These are phyloP conservation scores for Haplosporangium gracile DNA, from an alignment of 192 early-diverging fungal genomes.

Conservation along the genomic window DNA sequence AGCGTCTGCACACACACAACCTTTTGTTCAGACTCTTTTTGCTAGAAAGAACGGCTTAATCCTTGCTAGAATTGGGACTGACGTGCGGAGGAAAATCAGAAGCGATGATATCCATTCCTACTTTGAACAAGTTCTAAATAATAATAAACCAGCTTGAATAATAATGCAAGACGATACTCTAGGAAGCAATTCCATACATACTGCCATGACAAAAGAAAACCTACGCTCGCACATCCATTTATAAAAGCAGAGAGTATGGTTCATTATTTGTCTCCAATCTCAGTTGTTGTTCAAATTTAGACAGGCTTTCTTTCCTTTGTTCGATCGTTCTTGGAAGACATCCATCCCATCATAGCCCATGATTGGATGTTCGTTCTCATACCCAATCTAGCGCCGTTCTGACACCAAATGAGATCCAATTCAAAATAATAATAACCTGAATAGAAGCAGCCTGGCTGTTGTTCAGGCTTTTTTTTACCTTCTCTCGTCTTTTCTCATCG, in stretches of 20 bases:
- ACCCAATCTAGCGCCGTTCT: background rate
- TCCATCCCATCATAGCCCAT: background rate
- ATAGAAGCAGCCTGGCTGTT: background rate
- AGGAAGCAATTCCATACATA: too few relatives aligned
- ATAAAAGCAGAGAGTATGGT: background rate
- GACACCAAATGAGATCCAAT: background rate
- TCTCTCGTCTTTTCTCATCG: background rate
- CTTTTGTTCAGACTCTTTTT: too few relatives aligned
- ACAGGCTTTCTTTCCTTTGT: background rate
- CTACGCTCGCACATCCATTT: background rate
- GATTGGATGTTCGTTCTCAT: background rate
- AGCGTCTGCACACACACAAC: background rate
- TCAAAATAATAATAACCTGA: background rate
- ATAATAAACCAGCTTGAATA: background rate
- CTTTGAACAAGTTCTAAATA: background rate
- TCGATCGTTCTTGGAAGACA: background rate
- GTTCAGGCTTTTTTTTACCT: background rate
- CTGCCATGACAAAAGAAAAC: background rate
- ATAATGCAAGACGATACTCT: background rate
- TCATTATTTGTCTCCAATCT: background rate
- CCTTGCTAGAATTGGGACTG: background rate
- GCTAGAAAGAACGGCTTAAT: too few relatives aligned
- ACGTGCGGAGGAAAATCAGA: background rate
- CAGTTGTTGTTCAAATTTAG: background rate
- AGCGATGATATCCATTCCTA: background rate